Conservation (phyloP, 148 eudicot genomes). For the Silene conica region DNA sequence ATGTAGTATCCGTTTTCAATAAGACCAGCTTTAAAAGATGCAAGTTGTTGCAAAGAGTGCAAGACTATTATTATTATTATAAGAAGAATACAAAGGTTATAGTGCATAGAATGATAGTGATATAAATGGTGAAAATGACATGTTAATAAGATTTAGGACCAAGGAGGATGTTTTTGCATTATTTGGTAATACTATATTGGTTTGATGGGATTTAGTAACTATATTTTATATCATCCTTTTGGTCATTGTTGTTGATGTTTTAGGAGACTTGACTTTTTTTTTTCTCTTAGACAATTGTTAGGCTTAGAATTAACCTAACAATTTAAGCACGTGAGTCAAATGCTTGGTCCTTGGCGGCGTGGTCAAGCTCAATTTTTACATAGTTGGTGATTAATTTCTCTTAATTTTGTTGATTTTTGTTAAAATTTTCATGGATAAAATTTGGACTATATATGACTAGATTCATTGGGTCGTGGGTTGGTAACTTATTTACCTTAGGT, state of each 20-base stretch:
- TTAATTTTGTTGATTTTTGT: neutral
- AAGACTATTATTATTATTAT: neutral
- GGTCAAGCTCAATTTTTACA: constrained; percentile 27
- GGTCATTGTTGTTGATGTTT: constrained; percentile 8
- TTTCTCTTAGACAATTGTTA: neutral
- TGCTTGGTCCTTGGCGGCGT: constrained; percentile 24
- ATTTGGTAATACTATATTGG: neutral
- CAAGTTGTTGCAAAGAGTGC: neutral
- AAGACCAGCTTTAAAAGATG: neutral
- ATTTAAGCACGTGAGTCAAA: constrained; percentile 34
- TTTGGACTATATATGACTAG: neutral
- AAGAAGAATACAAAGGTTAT: constrained; percentile 17
- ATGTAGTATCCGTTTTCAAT: too few relatives aligned
- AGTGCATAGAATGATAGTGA: constrained; percentile 17
- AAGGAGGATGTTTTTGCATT: constrained; percentile 35
- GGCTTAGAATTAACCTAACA: neutral
- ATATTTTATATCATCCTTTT: constrained; percentile 4
- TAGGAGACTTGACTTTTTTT: constrained; percentile 14
- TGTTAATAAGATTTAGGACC: constrained; percentile 16
- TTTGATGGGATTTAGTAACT: constrained; percentile 3
- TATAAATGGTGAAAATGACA: constrained; percentile 20
- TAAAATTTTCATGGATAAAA: neutral
- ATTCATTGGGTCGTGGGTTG: neutral
- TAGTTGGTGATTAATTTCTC: constrained; percentile 3
- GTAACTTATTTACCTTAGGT: neutral